phyloP scores from a whole-genome alignment of 495 filamentous ascomycete species.

The Parmelia sp. region DNA sequence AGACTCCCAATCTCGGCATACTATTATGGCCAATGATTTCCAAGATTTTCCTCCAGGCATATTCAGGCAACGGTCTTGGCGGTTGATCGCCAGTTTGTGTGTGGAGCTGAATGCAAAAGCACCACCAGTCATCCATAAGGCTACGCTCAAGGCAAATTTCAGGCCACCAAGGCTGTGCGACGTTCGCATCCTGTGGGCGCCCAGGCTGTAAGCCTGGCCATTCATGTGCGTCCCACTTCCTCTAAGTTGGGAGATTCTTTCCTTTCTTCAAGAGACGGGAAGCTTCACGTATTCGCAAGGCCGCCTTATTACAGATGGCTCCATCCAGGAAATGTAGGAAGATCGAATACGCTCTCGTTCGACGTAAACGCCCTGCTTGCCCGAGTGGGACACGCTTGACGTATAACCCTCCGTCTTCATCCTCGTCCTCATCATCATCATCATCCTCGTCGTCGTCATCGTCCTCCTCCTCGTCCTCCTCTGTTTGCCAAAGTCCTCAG shows the following conservation, averaged over 20 bases:
- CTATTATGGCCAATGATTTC: too few relatives aligned
- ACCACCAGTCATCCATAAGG: background rate
- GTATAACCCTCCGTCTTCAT: background rate
- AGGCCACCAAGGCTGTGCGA: background rate
- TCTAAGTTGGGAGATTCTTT: background rate
- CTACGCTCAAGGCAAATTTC: too few relatives aligned
- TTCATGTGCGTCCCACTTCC: background rate
- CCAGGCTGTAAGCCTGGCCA: background rate
- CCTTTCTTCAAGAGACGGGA: background rate
- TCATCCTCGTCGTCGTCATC: too few relatives aligned
- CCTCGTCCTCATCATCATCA: background rate
- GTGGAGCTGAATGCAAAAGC: background rate
- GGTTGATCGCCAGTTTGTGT: too few relatives aligned
- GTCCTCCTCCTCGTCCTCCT: too few relatives aligned
- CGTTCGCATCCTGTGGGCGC: background rate
- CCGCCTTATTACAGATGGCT: background rate
- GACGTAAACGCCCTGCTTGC: background rate
- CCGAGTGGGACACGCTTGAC: background rate
- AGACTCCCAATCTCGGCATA: too few relatives aligned
- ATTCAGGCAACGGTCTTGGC: too few relatives aligned
- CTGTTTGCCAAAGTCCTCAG: background rate
- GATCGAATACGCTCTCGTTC: background rate
- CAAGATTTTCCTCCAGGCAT: too few relatives aligned
- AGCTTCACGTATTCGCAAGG: background rate
- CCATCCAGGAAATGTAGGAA: background rate